Conservation (phyloP, 176 grass and related monocot species). For the Oryza punctata region DNA sequence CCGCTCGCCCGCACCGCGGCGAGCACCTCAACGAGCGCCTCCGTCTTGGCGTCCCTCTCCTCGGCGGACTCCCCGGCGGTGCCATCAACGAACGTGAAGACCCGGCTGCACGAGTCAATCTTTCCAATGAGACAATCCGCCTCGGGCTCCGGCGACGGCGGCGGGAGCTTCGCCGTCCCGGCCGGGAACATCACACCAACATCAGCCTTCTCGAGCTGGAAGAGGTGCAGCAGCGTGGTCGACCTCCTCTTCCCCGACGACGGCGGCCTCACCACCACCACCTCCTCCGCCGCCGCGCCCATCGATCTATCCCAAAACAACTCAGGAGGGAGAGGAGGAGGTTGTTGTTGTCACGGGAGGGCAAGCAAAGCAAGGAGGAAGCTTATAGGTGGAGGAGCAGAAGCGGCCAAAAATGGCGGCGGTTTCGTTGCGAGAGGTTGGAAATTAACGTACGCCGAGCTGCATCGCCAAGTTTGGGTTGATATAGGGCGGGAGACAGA, state of each 20-base stretch:
- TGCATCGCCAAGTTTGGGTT: not conserved
- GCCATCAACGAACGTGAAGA: constrained; percentile 63
- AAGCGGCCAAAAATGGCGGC: not conserved
- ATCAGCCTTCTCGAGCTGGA: constrained; percentile 58
- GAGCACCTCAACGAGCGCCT: constrained; percentile 59
- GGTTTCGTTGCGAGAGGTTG: not conserved
- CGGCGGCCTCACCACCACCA: not conserved
- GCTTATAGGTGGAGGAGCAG: too few relatives aligned
- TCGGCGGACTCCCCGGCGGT: not conserved
- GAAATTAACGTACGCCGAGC: not conserved
- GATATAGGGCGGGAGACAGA: not conserved
- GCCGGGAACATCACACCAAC: not conserved
- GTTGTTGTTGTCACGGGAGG: constrained; percentile 13
- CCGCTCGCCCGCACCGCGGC: constrained; percentile 31
- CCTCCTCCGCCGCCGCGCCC: constrained; percentile 49
- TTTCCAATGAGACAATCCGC: constrained; percentile 59
- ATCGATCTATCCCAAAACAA: constrained; percentile 19
- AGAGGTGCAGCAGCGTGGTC: constrained; percentile 73
- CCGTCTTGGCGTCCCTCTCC: constrained; percentile 53
- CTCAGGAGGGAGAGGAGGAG: too few relatives aligned
- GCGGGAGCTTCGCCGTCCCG: constrained; percentile 49
- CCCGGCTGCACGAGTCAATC: constrained; percentile 50
- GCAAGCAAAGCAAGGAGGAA: too few relatives aligned
- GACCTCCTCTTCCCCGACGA: constrained; percentile 41
- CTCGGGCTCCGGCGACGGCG: constrained; percentile 51